Percentiles rank a stretch among this genome's conserved stretches.
Conservation (phyloP, 208 protist genomes). For the Acanthamoeba healyi region DNA sequence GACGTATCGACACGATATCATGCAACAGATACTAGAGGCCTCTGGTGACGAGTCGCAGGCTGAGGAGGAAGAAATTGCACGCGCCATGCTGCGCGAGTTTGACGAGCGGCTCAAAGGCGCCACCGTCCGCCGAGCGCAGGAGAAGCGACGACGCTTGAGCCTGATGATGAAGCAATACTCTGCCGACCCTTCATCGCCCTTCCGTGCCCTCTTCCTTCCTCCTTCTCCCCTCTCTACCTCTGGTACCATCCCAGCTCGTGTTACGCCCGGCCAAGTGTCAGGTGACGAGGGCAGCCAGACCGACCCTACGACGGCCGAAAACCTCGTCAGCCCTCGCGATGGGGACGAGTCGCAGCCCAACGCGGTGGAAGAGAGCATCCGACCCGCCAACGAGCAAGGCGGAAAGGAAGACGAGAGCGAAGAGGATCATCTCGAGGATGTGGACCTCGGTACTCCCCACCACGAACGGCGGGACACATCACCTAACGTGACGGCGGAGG, state of each 20-base stretch:
- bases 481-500: too few species aligned
- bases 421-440: neutral
- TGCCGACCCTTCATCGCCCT: neutral
- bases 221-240: neutral
- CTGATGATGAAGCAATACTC: neutral
- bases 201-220: neutral
- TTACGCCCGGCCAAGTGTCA: too few species aligned
- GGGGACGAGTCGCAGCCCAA: too few species aligned
- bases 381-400: neutral
- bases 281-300: too few species aligned
- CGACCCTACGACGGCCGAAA: too few species aligned
- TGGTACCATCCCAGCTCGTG: too few species aligned
- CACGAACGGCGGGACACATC: neutral
- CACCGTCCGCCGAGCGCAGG: neutral
- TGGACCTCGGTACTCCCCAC: neutral
- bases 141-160: neutral
- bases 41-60: neutral
- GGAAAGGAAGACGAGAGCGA: neutral
- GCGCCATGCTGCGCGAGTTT: slow-evolving; percentile 13
- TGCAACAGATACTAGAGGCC: neutral
- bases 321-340: too few species aligned
- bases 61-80: neutral
- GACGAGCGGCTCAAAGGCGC: slow-evolving; percentile 14
- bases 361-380: too few species aligned
- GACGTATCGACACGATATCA: neutral